A percentile compares a stretch with the other conserved stretches of the same genome.
Evolutionary conservation across 176 grass and related monocot genomes (phyloP).

Genomic region (Guadua angustifolia): DNA sequence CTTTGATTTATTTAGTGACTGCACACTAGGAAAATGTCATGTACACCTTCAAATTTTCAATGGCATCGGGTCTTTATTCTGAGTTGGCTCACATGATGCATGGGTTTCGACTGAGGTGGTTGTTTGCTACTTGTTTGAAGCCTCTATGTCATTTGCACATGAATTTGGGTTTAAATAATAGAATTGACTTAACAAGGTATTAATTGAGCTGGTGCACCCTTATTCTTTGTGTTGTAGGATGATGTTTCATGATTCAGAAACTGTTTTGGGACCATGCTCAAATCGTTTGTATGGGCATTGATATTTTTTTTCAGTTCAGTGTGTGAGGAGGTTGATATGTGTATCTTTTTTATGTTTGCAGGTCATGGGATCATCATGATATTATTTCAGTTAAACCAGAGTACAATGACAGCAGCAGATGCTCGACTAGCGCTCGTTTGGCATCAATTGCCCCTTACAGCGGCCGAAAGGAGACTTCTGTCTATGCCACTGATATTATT

Average conservation of each 20-base stretch:
- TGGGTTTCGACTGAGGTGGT: not conserved
- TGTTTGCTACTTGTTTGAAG: not conserved
- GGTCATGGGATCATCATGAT: slow-evolving; percentile 96
- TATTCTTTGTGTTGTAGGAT: not conserved
- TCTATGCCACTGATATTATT: slow-evolving; percentile 86
- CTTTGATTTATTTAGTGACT: slow-evolving; percentile 25
- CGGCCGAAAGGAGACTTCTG: slow-evolving; percentile 88
- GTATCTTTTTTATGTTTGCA: slow-evolving; percentile 31
- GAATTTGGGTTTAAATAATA: not conserved
- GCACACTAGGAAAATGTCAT: not conserved
- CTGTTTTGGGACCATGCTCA: not conserved
- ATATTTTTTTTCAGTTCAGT: not conserved
- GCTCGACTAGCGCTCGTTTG: slow-evolving; percentile 82
- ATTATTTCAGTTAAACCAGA: slow-evolving; percentile 86
- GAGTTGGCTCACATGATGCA: not conserved
- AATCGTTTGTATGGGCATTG: not conserved
- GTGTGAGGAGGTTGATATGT: slow-evolving; percentile 8
- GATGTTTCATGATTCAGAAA: not conserved
- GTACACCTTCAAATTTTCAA: not conserved
- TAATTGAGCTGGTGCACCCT: not conserved
- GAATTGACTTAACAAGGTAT: not conserved
- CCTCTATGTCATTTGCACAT: not conserved
- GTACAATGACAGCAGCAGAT: slow-evolving; percentile 80
- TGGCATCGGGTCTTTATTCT: not conserved
- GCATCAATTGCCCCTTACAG: slow-evolving; percentile 75